phyloP scores from a whole-genome alignment of 2,329 filamentous ascomycete species.

The Fusarium concolor region DNA sequence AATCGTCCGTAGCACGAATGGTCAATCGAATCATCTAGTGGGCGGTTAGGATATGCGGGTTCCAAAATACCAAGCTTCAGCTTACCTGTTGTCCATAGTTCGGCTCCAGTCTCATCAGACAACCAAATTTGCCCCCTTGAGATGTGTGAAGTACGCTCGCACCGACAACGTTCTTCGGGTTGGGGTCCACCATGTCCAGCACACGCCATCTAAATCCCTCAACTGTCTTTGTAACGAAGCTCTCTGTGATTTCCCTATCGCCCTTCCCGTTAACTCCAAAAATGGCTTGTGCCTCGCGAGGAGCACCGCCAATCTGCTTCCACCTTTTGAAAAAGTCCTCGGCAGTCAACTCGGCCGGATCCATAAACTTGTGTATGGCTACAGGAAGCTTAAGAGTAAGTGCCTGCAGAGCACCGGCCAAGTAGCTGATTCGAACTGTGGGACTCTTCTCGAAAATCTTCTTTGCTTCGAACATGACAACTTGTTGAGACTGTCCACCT shows the following conservation, averaged over 20 bases:
- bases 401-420: slow-evolving; percentile 92
- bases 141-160: slow-evolving; percentile 86
- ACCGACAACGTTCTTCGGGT: slow-evolving; percentile 92
- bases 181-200: slow-evolving; percentile 87
- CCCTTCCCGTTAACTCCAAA: slow-evolving; percentile 72
- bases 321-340: slow-evolving; percentile 99
- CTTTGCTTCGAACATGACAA: slow-evolving; percentile 92
- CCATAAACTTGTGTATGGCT: slow-evolving; percentile 95
- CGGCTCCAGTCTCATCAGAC: slow-evolving; percentile 91
- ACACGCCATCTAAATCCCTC: slow-evolving; percentile 92
- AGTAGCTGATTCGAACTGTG: slow-evolving; percentile 92
- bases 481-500: slow-evolving; percentile 86
- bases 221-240: slow-evolving; percentile 78
- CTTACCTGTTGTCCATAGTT: slow-evolving; percentile 92
- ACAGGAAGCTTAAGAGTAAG: slow-evolving; percentile 92
- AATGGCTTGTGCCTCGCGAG: slow-evolving; percentile 88
- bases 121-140: slow-evolving; percentile 91
- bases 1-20: slow-evolving; percentile 92
- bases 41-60: slow-evolving; percentile 24
- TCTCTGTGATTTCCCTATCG: slow-evolving; percentile 73
- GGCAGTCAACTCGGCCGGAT: slow-evolving; percentile 82
- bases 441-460: slow-evolving; percentile 84
- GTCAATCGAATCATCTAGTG: slow-evolving; percentile 93
- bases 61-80: slow-evolving; percentile 25
- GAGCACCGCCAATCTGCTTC: slow-evolving; percentile 94